A percentile compares a stretch with the other conserved stretches of the same genome.
phyloP scores from a whole-genome alignment of 1,139 yeast genomes.

The Debaryomyces sp. region DNA sequence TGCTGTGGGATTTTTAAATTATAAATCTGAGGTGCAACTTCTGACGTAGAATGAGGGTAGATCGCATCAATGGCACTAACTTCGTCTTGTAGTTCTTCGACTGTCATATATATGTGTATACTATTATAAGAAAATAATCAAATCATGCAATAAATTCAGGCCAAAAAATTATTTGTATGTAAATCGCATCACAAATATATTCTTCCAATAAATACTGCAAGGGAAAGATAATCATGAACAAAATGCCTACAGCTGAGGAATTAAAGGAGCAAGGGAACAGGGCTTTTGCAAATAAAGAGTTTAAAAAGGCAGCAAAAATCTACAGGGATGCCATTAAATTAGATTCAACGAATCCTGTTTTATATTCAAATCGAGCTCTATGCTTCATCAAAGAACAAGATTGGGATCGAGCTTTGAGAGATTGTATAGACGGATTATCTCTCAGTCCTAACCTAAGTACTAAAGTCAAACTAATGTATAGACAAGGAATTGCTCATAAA shows the following conservation, averaged over 20 bases:
- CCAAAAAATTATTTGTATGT: not conserved
- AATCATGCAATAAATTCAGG: not conserved
- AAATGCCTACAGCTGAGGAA: constrained; percentile 24
- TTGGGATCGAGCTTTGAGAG: constrained; percentile 59
- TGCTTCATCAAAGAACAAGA: constrained; percentile 60
- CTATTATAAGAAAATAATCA: not conserved
- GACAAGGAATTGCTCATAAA: constrained; percentile 54
- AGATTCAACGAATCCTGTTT: constrained; percentile 60
- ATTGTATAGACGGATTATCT: constrained; percentile 60
- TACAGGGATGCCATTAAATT: constrained; percentile 68
- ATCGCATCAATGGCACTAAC: constrained; percentile 84
- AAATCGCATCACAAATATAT: not conserved
- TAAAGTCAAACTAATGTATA: constrained; percentile 55
- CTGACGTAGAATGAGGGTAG: constrained; percentile 60
- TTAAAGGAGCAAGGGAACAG: constrained; percentile 63
- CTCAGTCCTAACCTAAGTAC: constrained; percentile 35
- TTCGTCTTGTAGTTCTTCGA: constrained; percentile 73
- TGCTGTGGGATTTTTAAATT: constrained; percentile 67
- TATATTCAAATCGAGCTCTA: constrained; percentile 81
- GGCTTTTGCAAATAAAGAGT: constrained; percentile 60
- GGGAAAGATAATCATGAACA: not conserved
- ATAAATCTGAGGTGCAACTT: constrained; percentile 42
- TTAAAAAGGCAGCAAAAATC: constrained; percentile 55
- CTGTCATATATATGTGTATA: constrained; percentile 26
- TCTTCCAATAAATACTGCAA: too few relatives aligned